These are phyloP conservation scores for Beta vulgaris DNA, from an alignment of 148 eudicot genomes.

Conservation along the genomic window DNA sequence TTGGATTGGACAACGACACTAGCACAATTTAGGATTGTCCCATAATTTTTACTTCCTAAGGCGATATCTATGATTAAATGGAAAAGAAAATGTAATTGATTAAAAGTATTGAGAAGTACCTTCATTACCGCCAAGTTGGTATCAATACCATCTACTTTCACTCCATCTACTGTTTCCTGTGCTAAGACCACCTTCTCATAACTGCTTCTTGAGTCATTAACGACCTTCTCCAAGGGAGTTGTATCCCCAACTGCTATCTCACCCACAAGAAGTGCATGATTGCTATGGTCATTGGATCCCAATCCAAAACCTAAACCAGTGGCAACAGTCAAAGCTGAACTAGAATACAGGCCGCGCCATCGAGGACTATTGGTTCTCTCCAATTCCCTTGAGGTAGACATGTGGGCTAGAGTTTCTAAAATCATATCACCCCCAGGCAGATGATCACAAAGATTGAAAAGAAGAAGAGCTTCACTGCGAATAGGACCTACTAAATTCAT, in stretches of 20 bases:
- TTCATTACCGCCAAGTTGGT: constrained; percentile 89
- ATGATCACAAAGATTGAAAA: constrained; percentile 87
- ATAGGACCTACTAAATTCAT: constrained; percentile 46
- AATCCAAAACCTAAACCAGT: constrained; percentile 66
- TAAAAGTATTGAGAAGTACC: constrained; percentile 38
- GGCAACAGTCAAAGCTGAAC: constrained; percentile 64
- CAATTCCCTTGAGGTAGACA: constrained; percentile 54
- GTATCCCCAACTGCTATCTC: constrained; percentile 81
- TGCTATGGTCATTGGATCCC: constrained; percentile 41
- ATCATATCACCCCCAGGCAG: constrained; percentile 90
- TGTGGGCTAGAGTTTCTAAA: constrained; percentile 72
- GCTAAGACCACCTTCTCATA: constrained; percentile 73
- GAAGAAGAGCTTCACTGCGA: constrained; percentile 61
- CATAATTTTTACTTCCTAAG: background rate
- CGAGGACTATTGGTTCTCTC: constrained; percentile 48
- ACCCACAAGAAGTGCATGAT: constrained; percentile 56
- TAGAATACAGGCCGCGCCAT: constrained; percentile 55
- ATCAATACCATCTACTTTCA: constrained; percentile 89
- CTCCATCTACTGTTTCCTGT: constrained; percentile 85
- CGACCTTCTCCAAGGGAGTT: constrained; percentile 76
- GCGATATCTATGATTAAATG: background rate
- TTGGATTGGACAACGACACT: background rate
- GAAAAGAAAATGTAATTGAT: background rate
- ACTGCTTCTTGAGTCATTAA: constrained; percentile 76
- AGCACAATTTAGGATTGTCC: background rate